Evolutionary conservation across 75 land plant species (phyloP).

Genomic region (Azolla pinnata): DNA sequence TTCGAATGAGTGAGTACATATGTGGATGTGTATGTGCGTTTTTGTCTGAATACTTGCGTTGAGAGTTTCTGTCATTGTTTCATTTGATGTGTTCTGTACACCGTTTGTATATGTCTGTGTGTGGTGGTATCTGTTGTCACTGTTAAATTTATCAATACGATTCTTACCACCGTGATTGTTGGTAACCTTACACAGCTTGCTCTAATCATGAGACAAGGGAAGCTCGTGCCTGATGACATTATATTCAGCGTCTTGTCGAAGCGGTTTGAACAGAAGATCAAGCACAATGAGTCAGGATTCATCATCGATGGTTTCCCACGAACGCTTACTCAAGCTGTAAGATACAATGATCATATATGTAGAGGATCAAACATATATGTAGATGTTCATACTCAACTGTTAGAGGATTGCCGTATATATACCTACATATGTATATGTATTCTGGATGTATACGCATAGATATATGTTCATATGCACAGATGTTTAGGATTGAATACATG

Average conservation of each 20-base stretch:
- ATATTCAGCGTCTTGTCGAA: conserved; percentile 57
- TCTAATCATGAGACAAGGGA: conserved; percentile 49
- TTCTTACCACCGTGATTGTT: conserved; percentile 4
- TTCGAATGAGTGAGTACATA: no score
- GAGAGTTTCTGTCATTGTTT: no score
- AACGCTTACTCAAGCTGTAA: conserved; percentile 70
- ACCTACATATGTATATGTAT: no score
- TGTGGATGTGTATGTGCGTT: no score
- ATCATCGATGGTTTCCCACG: conserved; percentile 85
- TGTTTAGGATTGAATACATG: no score
- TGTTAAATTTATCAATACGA: conserved; percentile 48
- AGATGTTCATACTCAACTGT: no score
- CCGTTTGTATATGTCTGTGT: neutral
- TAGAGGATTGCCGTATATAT: no score
- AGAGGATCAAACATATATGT: no score
- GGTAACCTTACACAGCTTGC: conserved; percentile 30
- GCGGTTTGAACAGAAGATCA: conserved; percentile 58
- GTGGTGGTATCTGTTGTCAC: neutral
- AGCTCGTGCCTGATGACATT: conserved; percentile 65
- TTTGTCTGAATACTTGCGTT: no score
- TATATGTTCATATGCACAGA: no score
- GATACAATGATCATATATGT: conserved; percentile 6
- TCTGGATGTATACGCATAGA: no score
- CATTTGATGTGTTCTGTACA: no score
- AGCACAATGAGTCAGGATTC: conserved; percentile 67